Percentiles rank a stretch among this genome's conserved stretches.
These are phyloP conservation scores for Leccinum uliginosum DNA, from an alignment of 768 basidiomycete genomes.

Conservation along the genomic window DNA sequence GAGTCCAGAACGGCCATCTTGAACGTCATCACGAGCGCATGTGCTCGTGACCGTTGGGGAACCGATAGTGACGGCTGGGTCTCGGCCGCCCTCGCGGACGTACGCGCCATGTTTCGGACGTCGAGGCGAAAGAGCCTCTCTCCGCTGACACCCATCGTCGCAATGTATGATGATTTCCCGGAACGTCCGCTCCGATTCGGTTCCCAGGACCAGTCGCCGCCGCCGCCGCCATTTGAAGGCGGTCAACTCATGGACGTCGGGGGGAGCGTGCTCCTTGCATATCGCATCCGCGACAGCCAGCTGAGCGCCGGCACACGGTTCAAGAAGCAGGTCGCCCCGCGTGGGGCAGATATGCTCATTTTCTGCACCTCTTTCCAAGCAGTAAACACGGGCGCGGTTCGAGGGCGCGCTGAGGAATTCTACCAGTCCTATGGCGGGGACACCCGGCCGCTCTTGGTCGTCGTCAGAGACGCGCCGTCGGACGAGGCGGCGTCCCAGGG, in stretches of 20 bases:
- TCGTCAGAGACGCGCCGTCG: constrained; percentile 20
- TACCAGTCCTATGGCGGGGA: constrained; percentile 23
- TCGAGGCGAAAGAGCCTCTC: constrained; percentile 2
- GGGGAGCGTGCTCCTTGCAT: constrained; percentile 14
- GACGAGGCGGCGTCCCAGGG: constrained; percentile 17
- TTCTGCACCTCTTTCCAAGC: constrained; percentile 14
- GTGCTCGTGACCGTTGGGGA: constrained; percentile 23
- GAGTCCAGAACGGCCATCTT: constrained; percentile 23
- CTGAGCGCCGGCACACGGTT: constrained; percentile 19
- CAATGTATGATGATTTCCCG: constrained; percentile 22
- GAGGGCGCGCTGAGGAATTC: constrained; percentile 14
- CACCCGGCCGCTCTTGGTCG: constrained; percentile 23
- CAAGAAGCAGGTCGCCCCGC: constrained; percentile 21
- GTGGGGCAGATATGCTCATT: constrained; percentile 25
- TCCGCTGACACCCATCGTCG: constrained; percentile 17
- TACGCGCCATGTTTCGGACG: constrained; percentile 21
- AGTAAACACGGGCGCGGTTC: constrained; percentile 1
- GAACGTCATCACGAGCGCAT: constrained; percentile 16
- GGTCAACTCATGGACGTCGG: constrained; percentile 18
- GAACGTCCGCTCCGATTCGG: constrained; percentile 1
- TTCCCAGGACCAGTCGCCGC: constrained; percentile 6
- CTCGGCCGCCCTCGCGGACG: constrained; percentile 18
- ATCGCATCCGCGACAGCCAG: constrained; percentile 21
- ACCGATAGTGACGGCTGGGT: constrained; percentile 19
- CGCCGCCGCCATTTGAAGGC: constrained; percentile 16